Conservation (phyloP, 78 protist species). For the Emiliania huxleyi region DNA sequence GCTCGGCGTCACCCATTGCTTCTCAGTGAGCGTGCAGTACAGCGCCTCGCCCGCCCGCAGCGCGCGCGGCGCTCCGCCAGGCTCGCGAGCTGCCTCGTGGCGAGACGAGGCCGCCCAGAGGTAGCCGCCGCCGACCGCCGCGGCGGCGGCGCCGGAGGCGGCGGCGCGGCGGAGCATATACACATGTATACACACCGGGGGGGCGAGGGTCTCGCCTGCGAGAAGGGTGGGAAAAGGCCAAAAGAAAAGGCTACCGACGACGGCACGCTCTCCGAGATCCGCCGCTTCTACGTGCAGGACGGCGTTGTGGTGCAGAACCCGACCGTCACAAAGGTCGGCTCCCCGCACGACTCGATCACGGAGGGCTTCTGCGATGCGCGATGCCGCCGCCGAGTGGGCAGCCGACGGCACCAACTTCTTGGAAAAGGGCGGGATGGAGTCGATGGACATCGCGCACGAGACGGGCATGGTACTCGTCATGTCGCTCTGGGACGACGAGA, state of each 20-base stretch:
- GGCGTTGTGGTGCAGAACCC: constrained; percentile 50
- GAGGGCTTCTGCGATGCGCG: constrained; percentile 66
- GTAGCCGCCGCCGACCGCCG: too few relatives aligned
- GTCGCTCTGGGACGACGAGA: constrained; percentile 75
- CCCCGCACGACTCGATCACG: constrained; percentile 35
- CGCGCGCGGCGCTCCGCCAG: too few relatives aligned
- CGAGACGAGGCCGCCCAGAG: too few relatives aligned
- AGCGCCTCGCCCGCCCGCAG: background rate
- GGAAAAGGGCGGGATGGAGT: constrained; percentile 65
- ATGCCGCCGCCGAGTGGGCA: constrained; percentile 20
- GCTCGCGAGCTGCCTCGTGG: too few relatives aligned
- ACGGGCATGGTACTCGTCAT: constrained; percentile 73
- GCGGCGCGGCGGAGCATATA: too few relatives aligned
- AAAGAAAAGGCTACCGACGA: too few relatives aligned
- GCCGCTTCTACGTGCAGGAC: constrained; percentile 65
- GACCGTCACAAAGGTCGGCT: constrained; percentile 18
- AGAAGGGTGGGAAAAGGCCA: too few relatives aligned
- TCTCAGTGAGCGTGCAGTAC: background rate
- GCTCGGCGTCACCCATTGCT: background rate
- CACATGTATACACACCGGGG: too few relatives aligned
- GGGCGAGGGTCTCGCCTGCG: too few relatives aligned
- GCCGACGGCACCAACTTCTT: constrained; percentile 58
- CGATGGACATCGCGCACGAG: constrained; percentile 61
- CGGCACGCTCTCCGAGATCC: constrained; percentile 62
- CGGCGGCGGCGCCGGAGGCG: too few relatives aligned